phyloP scores from a whole-genome alignment of 495 filamentous ascomycete species.

The Penicillium mononematosum region DNA sequence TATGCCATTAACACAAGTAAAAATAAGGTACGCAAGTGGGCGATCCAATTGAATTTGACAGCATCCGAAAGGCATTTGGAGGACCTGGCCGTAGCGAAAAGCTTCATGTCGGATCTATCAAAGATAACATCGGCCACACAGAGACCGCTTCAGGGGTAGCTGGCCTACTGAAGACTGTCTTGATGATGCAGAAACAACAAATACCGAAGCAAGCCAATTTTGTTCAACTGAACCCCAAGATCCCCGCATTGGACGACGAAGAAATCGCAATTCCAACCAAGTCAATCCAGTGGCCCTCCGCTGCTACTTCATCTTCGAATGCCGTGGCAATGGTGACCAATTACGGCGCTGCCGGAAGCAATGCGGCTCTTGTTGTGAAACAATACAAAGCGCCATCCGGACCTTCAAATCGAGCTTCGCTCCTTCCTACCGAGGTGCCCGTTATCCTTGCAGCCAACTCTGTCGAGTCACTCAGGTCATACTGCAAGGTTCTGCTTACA shows the following conservation, averaged over 20 bases:
- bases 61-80: constrained; percentile 33
- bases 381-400: background rate
- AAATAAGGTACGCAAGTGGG: constrained; percentile 35
- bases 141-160: constrained; percentile 44
- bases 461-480: background rate
- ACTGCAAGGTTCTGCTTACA: background rate
- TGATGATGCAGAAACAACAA: constrained; percentile 41
- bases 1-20: too few relatives aligned
- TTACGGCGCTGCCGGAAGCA: constrained; percentile 39
- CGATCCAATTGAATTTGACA: constrained; percentile 32
- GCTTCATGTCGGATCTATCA: constrained; percentile 37
- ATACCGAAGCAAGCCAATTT: constrained; percentile 37
- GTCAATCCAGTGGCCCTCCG: background rate
- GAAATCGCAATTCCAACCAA: background rate
- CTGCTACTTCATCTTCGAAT: constrained; percentile 18
- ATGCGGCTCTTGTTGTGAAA: constrained; percentile 28
- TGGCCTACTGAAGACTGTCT: constrained; percentile 37
- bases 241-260: background rate
- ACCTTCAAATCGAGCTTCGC: background rate
- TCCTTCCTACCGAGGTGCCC: background rate
- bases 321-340: constrained; percentile 35
- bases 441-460: background rate
- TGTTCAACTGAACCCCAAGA: constrained; percentile 28
- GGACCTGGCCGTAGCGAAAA: constrained; percentile 13
- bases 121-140: constrained; percentile 44